Evolutionary conservation across 169 alveolate species (phyloP), one percentile per base, ranked within the genome.

Genomic region (Eimeria sp.): DNA sequence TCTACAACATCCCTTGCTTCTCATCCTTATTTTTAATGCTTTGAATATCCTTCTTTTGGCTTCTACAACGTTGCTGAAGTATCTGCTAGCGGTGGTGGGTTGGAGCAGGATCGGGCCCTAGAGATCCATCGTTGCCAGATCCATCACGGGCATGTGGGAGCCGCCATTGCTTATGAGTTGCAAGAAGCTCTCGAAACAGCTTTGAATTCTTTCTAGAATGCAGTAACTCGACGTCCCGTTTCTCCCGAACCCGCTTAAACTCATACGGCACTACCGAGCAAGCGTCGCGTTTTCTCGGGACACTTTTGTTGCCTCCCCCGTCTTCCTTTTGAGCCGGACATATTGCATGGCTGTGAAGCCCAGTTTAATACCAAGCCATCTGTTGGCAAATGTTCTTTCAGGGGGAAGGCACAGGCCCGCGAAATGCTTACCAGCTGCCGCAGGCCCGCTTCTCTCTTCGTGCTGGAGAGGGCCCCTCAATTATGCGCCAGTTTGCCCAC

Each of bases 361-460:
- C 47, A 43, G 4, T 27, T 20, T 27, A 3, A 49, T 30, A 34
- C 6, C 18, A 27, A 54, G 34, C 51, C 58, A 57, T 30, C 30
- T 20, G 45, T 63, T 25, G 73, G 47, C 82, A 20, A 87, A 87
- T 87, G 93, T 63, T 87, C 65, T 63, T 87, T 25, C 65, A 40
- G 65, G 61, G 83, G 43, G 83, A 63, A 43, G 83, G 93, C 83
- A 49, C 80, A 65, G 93, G 80, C n/a, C 93, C 82, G 27, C 92
- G 57, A 57, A 40, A 70, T 14, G 78, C 93, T 83, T 58, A 61
- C n/a, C 82, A 58, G 45, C 65, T 87, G 78, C 93, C 93, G 9
- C 51, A 87, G 83, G 93, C 93, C 83, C 93, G 93, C 27, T 87
- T 61, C 80, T 61, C 75, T 54, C 83, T 87, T 9, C 93, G 93